These are phyloP conservation scores for Eimeria sp. DNA, from an alignment of 169 alveolate genomes.

Conservation along the genomic window DNA sequence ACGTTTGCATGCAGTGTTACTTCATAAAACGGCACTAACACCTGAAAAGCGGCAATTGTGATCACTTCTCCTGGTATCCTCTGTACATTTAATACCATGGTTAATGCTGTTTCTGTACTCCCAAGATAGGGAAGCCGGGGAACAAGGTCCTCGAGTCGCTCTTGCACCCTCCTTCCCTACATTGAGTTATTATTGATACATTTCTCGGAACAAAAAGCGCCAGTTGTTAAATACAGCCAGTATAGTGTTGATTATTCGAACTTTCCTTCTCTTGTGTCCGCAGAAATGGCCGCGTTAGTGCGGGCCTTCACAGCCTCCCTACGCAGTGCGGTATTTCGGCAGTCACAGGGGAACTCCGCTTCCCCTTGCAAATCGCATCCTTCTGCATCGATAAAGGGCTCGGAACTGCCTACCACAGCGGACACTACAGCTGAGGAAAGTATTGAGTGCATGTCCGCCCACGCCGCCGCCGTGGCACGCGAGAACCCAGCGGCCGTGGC, in stretches of 20 bases:
- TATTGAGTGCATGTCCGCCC: neutral
- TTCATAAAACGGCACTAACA: neutral
- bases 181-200: neutral
- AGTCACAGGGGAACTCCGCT: neutral
- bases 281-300: conserved; percentile 31
- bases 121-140: neutral
- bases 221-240: neutral
- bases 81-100: neutral
- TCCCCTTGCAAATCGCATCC: neutral
- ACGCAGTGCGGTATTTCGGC: neutral
- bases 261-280: neutral
- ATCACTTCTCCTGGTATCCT: neutral
- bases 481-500: conserved; percentile 61
- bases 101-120: neutral
- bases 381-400: neutral
- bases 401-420: neutral
- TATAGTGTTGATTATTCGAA: neutral
- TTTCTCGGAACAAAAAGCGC: neutral
- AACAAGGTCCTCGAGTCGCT: neutral
- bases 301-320: conserved; percentile 12
- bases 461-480: neutral
- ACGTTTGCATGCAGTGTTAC: neutral
- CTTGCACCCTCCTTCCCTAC: neutral
- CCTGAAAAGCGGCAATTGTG: neutral
- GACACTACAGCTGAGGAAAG: neutral